Evolutionary conservation across 306 rosid species (phyloP).

Genomic region (Corylus americana): DNA sequence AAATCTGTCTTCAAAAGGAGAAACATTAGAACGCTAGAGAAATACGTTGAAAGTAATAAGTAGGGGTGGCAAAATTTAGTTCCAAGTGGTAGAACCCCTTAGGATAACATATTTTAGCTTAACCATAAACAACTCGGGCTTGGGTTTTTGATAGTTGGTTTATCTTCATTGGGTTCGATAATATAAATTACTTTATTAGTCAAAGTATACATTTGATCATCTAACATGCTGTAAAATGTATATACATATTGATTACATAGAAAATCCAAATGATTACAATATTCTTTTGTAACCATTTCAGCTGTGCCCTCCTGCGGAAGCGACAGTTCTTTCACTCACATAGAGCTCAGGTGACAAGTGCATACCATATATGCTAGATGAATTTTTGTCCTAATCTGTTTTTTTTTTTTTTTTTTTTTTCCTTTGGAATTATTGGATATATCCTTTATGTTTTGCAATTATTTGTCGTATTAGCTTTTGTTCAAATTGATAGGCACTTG

Average conservation of each 20-base stretch:
- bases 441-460: neutral
- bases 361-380: conserved; percentile 20
- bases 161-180: neutral
- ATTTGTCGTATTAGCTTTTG: neutral
- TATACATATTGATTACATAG: neutral
- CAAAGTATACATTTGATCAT: neutral
- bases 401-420: neutral
- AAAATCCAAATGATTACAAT: neutral
- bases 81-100: too few species aligned
- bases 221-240: neutral
- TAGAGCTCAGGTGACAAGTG: conserved; percentile 67
- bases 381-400: neutral
- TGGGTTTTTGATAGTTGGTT: neutral
- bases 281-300: conserved; percentile 41
- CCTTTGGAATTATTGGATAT: neutral
- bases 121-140: too few species aligned
- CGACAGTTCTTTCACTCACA: conserved; percentile 80
- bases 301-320: conserved; percentile 58
- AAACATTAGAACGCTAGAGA: too few species aligned
- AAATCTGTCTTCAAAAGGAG: too few species aligned
- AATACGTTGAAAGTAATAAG: too few species aligned
- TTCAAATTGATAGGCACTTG: neutral
- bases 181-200: neutral
- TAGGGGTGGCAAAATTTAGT: too few species aligned
- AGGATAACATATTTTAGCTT: too few species aligned